phyloP scores from a whole-genome alignment of 805 yeast genomes.

The Wickerhamiella azymoides region DNA sequence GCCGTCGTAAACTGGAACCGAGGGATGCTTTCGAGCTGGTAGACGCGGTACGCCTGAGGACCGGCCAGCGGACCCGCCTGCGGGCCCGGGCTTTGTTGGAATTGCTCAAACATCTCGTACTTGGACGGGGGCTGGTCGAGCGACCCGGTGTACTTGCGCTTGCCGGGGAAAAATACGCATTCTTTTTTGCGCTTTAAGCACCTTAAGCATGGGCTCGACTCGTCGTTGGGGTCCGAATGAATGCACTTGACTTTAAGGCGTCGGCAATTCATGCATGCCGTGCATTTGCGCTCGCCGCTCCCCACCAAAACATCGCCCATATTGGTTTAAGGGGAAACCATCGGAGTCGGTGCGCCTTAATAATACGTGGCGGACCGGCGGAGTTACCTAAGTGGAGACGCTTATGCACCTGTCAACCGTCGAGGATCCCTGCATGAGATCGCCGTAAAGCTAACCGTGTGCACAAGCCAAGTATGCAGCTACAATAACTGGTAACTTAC shows the following conservation, averaged over 20 bases:
- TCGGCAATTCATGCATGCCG: conserved; percentile 45
- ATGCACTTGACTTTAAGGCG: conserved; percentile 72
- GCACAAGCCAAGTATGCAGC: too few relatives aligned
- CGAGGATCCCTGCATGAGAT: too few relatives aligned
- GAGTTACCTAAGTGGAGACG: too few relatives aligned
- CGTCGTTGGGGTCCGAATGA: conserved; percentile 47
- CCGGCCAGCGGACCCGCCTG: conserved; percentile 3
- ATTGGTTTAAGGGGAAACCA: not conserved
- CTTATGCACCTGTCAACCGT: too few relatives aligned
- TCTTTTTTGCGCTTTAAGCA: conserved; percentile 48
- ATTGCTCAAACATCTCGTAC: not conserved
- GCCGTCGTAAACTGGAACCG: conserved; percentile 2
- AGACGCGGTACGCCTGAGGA: conserved; percentile 6
- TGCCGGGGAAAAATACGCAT: conserved; percentile 33
- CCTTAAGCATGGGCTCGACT: conserved; percentile 55
- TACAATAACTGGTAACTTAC: too few relatives aligned
- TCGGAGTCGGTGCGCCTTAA: not conserved
- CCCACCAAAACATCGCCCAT: not conserved
- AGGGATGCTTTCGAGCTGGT: conserved; percentile 9
- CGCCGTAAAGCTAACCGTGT: too few relatives aligned
- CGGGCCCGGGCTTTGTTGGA: not conserved
- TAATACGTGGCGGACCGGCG: not conserved
- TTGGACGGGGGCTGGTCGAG: not conserved
- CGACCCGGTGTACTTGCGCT: not conserved
- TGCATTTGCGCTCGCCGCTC: conserved; percentile 7